Evolutionary conservation across 192 early-diverging fungal genomes (phyloP).

Genomic region (Backusella tuberculispora): DNA sequence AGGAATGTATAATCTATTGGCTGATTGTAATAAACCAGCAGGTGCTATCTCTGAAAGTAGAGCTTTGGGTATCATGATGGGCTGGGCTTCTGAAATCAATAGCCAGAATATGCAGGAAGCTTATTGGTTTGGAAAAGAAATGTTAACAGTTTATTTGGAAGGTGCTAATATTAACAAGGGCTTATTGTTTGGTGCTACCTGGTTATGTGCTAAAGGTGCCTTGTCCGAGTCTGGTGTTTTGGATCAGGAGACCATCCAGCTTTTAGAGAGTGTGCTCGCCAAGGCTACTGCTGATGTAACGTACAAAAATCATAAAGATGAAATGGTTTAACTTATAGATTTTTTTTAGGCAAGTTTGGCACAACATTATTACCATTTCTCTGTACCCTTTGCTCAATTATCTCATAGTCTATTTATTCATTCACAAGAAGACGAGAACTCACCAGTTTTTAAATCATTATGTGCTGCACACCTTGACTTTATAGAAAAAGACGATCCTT

Average conservation of each 20-base stretch:
- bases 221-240: neutral
- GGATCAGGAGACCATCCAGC: constrained; percentile 28
- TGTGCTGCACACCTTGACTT: constrained; percentile 21
- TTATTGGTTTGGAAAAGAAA: constrained; percentile 4
- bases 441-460: constrained; percentile 20
- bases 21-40: neutral
- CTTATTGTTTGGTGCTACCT: constrained; percentile 22
- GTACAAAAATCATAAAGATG: neutral
- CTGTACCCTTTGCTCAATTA: constrained; percentile 27
- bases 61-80: constrained; percentile 34
- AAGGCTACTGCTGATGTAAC: constrained; percentile 30
- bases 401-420: constrained; percentile 6
- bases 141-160: constrained; percentile 1
- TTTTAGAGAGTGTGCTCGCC: constrained; percentile 29
- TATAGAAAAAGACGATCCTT: constrained; percentile 22
- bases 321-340: neutral
- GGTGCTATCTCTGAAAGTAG: constrained; percentile 20
- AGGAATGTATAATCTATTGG: neutral
- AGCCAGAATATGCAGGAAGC: constrained; percentile 12
- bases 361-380: constrained; percentile 37
- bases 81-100: constrained; percentile 30
- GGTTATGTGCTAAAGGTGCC: constrained; percentile 29
- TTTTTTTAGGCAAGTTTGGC: constrained; percentile 20
- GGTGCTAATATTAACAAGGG: constrained; percentile 13
- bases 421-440: neutral